Evolutionary conservation across 116 monocot genomes (phyloP), one percentile per base, ranked within the genome.

Genomic region (Zostera marina): DNA sequence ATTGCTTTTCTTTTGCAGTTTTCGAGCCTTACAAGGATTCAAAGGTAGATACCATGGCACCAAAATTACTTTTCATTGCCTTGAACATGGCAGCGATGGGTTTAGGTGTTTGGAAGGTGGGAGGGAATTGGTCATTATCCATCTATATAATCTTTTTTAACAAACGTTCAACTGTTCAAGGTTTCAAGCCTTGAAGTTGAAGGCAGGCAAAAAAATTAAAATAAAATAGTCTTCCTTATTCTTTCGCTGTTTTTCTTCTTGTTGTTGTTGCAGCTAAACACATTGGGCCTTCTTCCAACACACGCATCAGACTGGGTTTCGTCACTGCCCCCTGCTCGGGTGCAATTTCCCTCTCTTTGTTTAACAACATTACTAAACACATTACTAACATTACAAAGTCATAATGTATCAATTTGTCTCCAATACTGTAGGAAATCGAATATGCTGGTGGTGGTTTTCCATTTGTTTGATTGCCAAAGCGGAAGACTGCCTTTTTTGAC

Each of bases 291-390:
- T 79, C 83, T 96, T 57, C 96, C 96, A 46, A 89, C 89, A 44
- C 89, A 96, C 79, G 72, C 83, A 57, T 96, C 96, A 8, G 96
- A 96, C 62, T 96, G 96, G 96, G 96, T 96, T 63, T 89, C 81
- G 41, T 96, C 89, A 13, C 76, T 96, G n/a, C 46, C 89, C 16
- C 96, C 96, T 72, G 85, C 89, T 52, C 82, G 56, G 72, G 96
- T 96, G 73, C 17, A 43, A 20, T 12, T 22, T 44, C 23, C 21
- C 44, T 59, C 22, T 19, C 21, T 21, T 22, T 43, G 0, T 41
- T 12, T 54, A 44, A 24, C 15, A 49, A 38, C 32, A 15, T 56
- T 38, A 1, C 7, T n/a, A n/a, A n/a, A n/a, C n/a, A n/a, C n/a
- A n/a, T 9, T 39, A 16, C 5, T 32, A 14, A 17, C 26, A 8